Base-by-base conservation (phyloP, 495 filamentous ascomycete genomes). In the Penicillium salamii region DNA sequence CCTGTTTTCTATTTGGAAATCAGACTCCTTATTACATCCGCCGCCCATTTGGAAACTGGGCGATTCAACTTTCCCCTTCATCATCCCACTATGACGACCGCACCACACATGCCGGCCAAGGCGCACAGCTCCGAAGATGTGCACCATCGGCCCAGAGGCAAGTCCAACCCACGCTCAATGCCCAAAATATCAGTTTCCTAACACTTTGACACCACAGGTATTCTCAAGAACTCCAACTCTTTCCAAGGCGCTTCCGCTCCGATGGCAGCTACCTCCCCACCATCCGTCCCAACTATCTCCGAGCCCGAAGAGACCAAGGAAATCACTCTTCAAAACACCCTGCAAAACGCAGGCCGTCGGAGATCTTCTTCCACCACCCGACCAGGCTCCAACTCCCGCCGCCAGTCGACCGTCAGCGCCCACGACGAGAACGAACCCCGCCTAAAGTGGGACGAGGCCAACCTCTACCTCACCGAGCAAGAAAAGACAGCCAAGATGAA, bases 371-470 rank as follows among this genome's bases (percentile, higher is more conserved):
- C 90, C 74, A 77, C 33, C 52, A 75, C 79, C 29, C 77, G 75
- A 33, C 80, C 80, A 0, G 78, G 78, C 4, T 66, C 68, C 0
- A 70, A 78, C 8, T 87, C 85, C 1, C 86, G 92, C 38, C 82
- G 91, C 15, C 86, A 86, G 49, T 90, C 87, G 0, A 56, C 72
- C 26, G 63, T 62, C 18, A 76, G 67, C 24, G 62, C 46, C 17
- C 63, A 67, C 5, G 75, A 79, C 15, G 83, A 86, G 19, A 77
- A 78, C 43, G 78, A 78, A 32, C 82, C 85, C 62, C 86, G 91
- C 11, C 76, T 98, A 47, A 95, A 96, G 65, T 98, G 93, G 93
- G 93, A 98, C 60, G 93, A 98, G 67, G 93, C 90, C 17, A 97
- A 97, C 55, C 76, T 98, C 17, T 97, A 97, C 67, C 78, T 97